These are phyloP conservation scores for Didymella pomorum DNA, from an alignment of 2,329 filamentous ascomycete genomes.

Conservation along the genomic window DNA sequence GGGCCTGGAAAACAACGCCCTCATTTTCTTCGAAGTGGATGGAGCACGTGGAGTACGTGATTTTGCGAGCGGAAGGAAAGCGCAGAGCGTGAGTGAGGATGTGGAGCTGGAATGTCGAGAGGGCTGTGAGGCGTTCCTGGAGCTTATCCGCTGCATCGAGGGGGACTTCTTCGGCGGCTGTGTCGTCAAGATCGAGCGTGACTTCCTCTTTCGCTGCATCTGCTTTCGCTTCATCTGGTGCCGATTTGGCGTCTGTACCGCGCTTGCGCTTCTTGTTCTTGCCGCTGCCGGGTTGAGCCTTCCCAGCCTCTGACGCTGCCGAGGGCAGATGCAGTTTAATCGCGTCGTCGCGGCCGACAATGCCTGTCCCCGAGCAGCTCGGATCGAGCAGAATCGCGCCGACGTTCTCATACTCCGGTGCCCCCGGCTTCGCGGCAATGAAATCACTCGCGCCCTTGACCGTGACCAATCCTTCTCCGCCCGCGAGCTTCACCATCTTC, in stretches of 20 bases:
- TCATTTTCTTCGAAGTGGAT: constrained; percentile 90
- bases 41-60: constrained; percentile 95
- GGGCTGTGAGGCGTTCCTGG: constrained; percentile 69
- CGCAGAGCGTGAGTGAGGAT: constrained; percentile 84
- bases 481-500: constrained; percentile 84
- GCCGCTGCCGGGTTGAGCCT: constrained; percentile 13
- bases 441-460: constrained; percentile 84
- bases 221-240: constrained; percentile 5
- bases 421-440: constrained; percentile 72
- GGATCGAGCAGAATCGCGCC: constrained; percentile 86
- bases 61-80: constrained; percentile 71
- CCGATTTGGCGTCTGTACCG: constrained; percentile 16
- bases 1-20: constrained; percentile 75
- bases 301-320: neutral
- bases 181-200: constrained; percentile 39
- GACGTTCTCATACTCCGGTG: constrained; percentile 72
- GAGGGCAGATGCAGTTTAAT: constrained; percentile 66
- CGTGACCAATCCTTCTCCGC: constrained; percentile 70
- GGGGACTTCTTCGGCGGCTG: constrained; percentile 51
- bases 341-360: constrained; percentile 86
- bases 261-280: constrained; percentile 48
- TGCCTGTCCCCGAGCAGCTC: constrained; percentile 94
- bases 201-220: constrained; percentile 6
- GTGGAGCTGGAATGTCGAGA: constrained; percentile 82
- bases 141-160: constrained; percentile 40